Evolutionary conservation across 176 grass and related monocot genomes (phyloP), one percentile per base, ranked within the genome.

Genomic region (Eremochloa ophiuroides): DNA sequence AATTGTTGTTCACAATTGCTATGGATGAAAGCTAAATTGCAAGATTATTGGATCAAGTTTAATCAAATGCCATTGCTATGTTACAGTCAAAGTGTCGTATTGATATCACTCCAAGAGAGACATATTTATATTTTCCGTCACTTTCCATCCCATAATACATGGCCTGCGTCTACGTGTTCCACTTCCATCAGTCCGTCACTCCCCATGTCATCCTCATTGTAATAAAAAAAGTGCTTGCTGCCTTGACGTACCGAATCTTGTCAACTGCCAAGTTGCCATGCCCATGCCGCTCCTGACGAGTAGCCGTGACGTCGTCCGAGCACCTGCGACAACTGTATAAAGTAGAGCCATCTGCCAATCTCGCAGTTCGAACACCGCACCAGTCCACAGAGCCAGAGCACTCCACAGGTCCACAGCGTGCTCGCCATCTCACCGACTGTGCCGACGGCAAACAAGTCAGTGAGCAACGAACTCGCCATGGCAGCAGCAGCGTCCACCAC

Each of bases 221-320:
- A 1, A 8, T 0, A 47, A 28, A 28, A 31, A 31, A 10, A 72
- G 4, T 41, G 69, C n/a, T 18, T 16, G 7, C 27, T 50, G 27
- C 44, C 44, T 73, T 17, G 26, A 12, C 43, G 6, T 44, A 29
- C 68, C 25, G 7, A 20, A 44, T 3, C 70, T 50, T 6, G 42
- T 18, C 62, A 65, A 27, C 26, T 12, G 55, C 55, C 55, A 25
- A 58, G 22, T 10, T 58, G 53, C 8, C 22, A 25, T 8, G n/a
- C n/a, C n/a, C 29, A 34, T 34, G 37, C 5, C 0, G 8, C 33
- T 14, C 23, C 20, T 69, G 67, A 71, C 68, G 68, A 14, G 39
- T n/a, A 71, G 68, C 68, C 68, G 68, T 71, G 68, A 71, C 68
- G 23, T 71, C 68, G 23, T 71, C 23, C 66, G 38, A 42, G 6